Conservation (phyloP, 129 eudicot genomes). For the Tanacetum coccineum region DNA sequence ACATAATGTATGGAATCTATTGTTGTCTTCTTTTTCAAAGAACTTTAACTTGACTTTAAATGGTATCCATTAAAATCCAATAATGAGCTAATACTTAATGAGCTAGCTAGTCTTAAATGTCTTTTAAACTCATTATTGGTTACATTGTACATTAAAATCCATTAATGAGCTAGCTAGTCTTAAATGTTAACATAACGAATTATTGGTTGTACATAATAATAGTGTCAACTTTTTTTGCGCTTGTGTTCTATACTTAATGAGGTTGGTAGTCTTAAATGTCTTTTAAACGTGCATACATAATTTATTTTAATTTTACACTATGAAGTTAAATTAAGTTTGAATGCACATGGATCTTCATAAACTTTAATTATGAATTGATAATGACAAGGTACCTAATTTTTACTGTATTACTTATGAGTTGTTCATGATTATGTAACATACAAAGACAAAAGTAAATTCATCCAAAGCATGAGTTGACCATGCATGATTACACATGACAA, state of each 20-base stretch:
- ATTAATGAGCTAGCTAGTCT: too few relatives aligned
- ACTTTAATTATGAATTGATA: neutral
- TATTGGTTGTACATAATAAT: neutral
- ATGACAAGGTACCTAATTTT: neutral
- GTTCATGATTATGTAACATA: neutral
- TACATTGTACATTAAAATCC: too few relatives aligned
- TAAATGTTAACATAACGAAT: too few relatives aligned
- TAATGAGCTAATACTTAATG: too few relatives aligned
- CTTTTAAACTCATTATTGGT: too few relatives aligned
- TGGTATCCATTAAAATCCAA: slow-evolving; percentile 4
- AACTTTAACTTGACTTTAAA: neutral
- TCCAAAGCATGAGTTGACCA: slow-evolving; percentile 28
- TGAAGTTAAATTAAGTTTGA: neutral
- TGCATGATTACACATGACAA: slow-evolving; percentile 22
- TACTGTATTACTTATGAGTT: neutral
- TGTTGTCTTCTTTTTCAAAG: slow-evolving; percentile 11
- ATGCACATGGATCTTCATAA: neutral
- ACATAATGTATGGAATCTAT: neutral
- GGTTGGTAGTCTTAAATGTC: neutral
- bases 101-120: too few relatives aligned
- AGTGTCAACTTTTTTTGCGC: neutral
- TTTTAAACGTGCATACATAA: neutral
- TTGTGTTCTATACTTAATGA: neutral
- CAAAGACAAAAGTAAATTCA: slow-evolving; percentile 12
- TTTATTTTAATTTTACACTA: neutral